These are phyloP conservation scores for Trichoderma gracile DNA, from an alignment of 2,329 filamentous ascomycete genomes.

Conservation along the genomic window DNA sequence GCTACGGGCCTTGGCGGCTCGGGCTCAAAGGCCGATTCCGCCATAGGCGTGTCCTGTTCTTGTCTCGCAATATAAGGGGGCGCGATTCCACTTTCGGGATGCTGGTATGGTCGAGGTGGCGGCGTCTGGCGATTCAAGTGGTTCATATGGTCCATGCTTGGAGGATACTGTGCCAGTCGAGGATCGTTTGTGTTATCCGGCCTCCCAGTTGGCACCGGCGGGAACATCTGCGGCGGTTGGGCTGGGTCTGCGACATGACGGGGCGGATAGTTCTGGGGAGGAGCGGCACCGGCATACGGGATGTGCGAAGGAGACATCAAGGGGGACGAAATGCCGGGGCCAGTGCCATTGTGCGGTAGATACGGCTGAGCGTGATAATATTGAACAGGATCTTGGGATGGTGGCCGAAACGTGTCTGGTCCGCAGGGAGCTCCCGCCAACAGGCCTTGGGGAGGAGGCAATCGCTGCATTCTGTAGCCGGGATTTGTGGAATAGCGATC, in stretches of 20 bases:
- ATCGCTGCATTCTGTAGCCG: conserved; percentile 25
- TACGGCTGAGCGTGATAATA: not conserved
- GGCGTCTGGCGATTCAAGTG: conserved; percentile 11
- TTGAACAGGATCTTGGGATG: conserved; percentile 25
- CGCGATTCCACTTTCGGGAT: not conserved
- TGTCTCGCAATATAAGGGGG: not conserved
- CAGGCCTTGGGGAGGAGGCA: conserved; percentile 30
- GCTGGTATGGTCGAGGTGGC: conserved; percentile 4
- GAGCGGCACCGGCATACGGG: not conserved
- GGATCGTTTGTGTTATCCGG: not conserved
- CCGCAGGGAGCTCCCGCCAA: conserved; percentile 30
- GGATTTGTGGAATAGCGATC: conserved; percentile 29
- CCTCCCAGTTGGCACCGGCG: not conserved
- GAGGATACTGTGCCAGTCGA: conserved; percentile 4
- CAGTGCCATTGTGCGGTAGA: not conserved
- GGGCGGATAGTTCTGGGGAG: conserved; percentile 1
- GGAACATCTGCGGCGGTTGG: conserved; percentile 11
- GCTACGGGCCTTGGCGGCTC: conserved; percentile 6
- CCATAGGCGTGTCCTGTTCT: conserved; percentile 1
- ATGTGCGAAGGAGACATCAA: conserved; percentile 12
- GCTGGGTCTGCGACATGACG: conserved; percentile 1
- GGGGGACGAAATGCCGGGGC: not conserved
- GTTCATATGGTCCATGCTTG: conserved; percentile 6
- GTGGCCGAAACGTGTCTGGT: conserved; percentile 22
- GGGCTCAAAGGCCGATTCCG: not conserved